Evolutionary conservation across 768 basidiomycete genomes (phyloP), one percentile per base, ranked within the genome.

Genomic region (Auricularia auricula-judae): DNA sequence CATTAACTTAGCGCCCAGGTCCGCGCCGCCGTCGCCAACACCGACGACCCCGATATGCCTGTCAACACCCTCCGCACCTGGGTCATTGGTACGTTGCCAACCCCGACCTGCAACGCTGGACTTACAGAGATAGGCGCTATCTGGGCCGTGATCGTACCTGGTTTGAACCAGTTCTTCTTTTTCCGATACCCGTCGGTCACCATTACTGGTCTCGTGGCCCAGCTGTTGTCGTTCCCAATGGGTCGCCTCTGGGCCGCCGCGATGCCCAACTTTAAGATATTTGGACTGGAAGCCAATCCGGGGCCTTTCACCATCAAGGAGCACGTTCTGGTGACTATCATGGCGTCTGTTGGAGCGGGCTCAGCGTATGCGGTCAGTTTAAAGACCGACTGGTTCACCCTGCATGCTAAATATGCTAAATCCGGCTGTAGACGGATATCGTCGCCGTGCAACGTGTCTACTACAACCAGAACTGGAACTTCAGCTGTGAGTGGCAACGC

Each of bases 1-100:
- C 11, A 54, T 18, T 7, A 54, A 54, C 29, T 47, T 12, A 12
- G 12, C 12, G 12, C 29, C 7, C 68, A 70, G 72, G 89, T 90
- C 12, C 83, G 88, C 56, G 84, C 86, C 7, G 87, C 88, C 5
- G 88, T 89, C 8, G 83, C 86, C 21, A 88, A 87, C 72, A 84
- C 82, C 36, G 88, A 90, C 69, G 88, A 89, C 71, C 81, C 81
- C 3, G 73, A 74, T 42, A 87, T 88, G 76, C 86, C 86, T 1
- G 80, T 76, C 3, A 80, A 79, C 33, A 70, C 70, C 70, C 44
- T 91, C 29, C 83, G 85, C 60, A 79, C 82, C 4, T 87, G 85
- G 84, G 74, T 81, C 0, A 74, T 87, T 53, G 86, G 86, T 23
- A 36, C 69, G 29, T 3, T 29, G 29, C 29, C 29, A 29, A 1